Conservation (phyloP, 768 basidiomycete genomes). For the Chalciporus piperatus region DNA sequence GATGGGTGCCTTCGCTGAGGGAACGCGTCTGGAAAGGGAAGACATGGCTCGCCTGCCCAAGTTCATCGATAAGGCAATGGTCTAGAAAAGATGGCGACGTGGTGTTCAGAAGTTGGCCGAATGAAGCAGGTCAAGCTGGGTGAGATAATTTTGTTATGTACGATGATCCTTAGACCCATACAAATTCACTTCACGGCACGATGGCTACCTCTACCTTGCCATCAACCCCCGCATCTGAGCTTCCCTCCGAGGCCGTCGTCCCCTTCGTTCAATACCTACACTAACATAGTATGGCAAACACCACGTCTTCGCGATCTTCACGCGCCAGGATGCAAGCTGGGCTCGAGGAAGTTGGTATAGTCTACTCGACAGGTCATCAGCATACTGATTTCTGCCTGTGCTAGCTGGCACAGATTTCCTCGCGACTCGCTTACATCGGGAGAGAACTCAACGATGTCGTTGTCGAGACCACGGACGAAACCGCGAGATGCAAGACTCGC, state of each 20-base stretch:
- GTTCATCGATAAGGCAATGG: constrained; percentile 27
- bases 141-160: constrained; percentile 20
- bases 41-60: constrained; percentile 24
- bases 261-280: too few relatives aligned
- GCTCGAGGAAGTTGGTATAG: constrained; percentile 26
- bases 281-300: constrained; percentile 3
- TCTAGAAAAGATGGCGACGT: constrained; percentile 9
- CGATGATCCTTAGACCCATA: constrained; percentile 11
- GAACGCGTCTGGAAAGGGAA: constrained; percentile 18
- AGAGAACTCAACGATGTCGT: constrained; percentile 26
- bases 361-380: neutral
- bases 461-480: constrained; percentile 22
- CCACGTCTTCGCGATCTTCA: constrained; percentile 11
- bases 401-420: constrained; percentile 27
- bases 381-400: neutral
- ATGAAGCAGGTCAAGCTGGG: constrained; percentile 6
- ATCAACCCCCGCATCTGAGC: neutral
- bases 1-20: constrained; percentile 37
- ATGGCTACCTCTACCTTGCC: constrained; percentile 5
- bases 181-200: neutral
- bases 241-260: too few relatives aligned
- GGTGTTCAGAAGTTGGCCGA: constrained; percentile 1
- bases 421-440: constrained; percentile 28
- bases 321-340: constrained; percentile 18
- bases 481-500: constrained; percentile 23